Evolutionary conservation across 495 filamentous ascomycete genomes (phyloP), one percentile per base, ranked within the genome.

Genomic region (Umbilicaria muhlenbergii): DNA sequence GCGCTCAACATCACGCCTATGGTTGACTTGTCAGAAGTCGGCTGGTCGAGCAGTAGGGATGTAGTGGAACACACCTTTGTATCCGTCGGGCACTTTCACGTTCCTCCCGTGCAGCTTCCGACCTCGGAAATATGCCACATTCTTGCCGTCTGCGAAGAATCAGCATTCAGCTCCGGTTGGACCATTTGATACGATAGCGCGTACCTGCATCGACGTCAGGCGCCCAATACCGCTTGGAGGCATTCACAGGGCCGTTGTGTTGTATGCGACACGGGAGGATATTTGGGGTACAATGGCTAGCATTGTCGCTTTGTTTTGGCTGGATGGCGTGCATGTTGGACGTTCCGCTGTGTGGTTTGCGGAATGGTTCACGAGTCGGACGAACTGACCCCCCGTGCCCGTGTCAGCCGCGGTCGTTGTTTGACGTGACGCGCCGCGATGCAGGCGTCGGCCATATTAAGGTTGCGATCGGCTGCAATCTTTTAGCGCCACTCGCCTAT

Each of bases 181-280:
- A 3, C 21, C 6, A 5, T 5, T 28, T 6, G 24, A 10, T 28
- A 6, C 6, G 24, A 28, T 6, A 10, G 24, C n/a, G 24, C 36
- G 43, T 50, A 70, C 71, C 68, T 54, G 66, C 56, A 37, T 64
- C 59, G 32, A 59, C 43, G 41, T 51, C 55, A 32, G 83, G 74
- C 4, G 58, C 62, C 89, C 89, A 96, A 51, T 84, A 84, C n/a
- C 77, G 66, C 31, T 74, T 51, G 5, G 74, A 62, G 2, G 77
- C 71, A 13, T 77, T 68, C 38, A 86, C 65, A 11, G 76, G 63
- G 5, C 89, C 89, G 55, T 82, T 73, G 55, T 92, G 78, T 51
- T 89, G 71, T 51, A 96, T 76, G 42, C 73, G 71, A 53, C 87
- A 94, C 6, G 89, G 89, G 15, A 96, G 73, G 34, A 96, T 64